Percentiles rank a stretch among this genome's conserved stretches.
phyloP scores from a whole-genome alignment of 495 filamentous ascomycete species.

The Corynascus novoguineensis region DNA sequence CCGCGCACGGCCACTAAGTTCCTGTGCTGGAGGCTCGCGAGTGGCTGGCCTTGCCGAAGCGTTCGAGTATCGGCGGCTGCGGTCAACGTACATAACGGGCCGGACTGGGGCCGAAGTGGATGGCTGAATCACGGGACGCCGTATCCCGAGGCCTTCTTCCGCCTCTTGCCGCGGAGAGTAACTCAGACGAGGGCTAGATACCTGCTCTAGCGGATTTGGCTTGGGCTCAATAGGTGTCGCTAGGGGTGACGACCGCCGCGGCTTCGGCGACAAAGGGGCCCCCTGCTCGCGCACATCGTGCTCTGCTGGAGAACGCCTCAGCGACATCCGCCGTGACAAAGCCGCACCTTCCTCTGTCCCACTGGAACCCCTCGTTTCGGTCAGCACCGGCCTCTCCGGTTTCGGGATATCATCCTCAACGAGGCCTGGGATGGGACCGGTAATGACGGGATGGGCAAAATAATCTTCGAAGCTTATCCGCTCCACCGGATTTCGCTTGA shows the following conservation, averaged over 20 bases:
- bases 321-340: conserved; percentile 20
- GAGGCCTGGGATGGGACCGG: conserved; percentile 74
- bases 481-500: conserved; percentile 81
- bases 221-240: conserved; percentile 35
- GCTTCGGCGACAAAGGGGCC: conserved; percentile 33
- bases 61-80: conserved; percentile 35
- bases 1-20: conserved; percentile 8
- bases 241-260: conserved; percentile 35
- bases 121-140: conserved; percentile 32
- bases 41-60: conserved; percentile 25
- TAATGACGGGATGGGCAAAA: conserved; percentile 69
- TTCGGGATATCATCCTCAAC: conserved; percentile 65
- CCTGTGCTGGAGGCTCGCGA: conserved; percentile 19
- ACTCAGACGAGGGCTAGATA: conserved; percentile 14
- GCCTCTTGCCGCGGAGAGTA: conserved; percentile 37
- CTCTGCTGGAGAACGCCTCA: conserved; percentile 25
- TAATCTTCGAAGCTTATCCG: conserved; percentile 77
- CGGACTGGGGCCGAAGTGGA: conserved; percentile 39
- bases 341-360: conserved; percentile 28
- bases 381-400: conserved; percentile 24
- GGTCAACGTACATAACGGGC: conserved; percentile 29
- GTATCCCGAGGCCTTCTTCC: conserved; percentile 43
- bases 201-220: conserved; percentile 26
- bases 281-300: conserved; percentile 29
- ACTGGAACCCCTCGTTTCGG: conserved; percentile 22